Evolutionary conservation across 164 flowering plant genomes (phyloP).

Genomic region (Stephania yunnanensis): DNA sequence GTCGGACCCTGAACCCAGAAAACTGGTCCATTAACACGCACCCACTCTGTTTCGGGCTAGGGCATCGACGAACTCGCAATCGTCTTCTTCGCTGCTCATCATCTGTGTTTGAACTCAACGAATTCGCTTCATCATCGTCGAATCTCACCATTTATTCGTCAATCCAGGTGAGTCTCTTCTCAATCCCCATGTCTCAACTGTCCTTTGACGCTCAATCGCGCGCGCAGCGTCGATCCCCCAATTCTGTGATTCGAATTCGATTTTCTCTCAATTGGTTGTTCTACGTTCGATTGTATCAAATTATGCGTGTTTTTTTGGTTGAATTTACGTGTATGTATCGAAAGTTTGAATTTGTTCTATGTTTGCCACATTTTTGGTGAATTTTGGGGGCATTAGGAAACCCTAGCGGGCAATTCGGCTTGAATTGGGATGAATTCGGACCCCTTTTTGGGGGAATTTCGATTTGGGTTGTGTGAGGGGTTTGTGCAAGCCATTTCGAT

Average conservation of each 20-base stretch:
- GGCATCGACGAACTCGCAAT: not conserved
- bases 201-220: not conserved
- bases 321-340: not conserved
- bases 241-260: not conserved
- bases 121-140: not conserved
- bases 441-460: not conserved
- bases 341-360: not conserved
- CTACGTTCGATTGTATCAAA: not conserved
- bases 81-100: not conserved
- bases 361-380: not conserved
- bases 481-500: not conserved
- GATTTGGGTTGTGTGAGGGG: not conserved
- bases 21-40: constrained; percentile 1
- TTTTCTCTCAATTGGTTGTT: not conserved
- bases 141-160: not conserved
- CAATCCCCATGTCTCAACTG: not conserved
- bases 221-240: not conserved
- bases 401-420: not conserved
- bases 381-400: not conserved
- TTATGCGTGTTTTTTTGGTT: not conserved
- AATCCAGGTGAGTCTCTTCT: not conserved
- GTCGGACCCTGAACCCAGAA: not conserved
- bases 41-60: not conserved
- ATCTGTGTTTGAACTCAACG: not conserved
- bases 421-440: not conserved